Percentiles rank a stretch among this genome's conserved stretches.
Evolutionary conservation across 768 basidiomycete species (phyloP).

Genomic region (Boletellus emodensis): DNA sequence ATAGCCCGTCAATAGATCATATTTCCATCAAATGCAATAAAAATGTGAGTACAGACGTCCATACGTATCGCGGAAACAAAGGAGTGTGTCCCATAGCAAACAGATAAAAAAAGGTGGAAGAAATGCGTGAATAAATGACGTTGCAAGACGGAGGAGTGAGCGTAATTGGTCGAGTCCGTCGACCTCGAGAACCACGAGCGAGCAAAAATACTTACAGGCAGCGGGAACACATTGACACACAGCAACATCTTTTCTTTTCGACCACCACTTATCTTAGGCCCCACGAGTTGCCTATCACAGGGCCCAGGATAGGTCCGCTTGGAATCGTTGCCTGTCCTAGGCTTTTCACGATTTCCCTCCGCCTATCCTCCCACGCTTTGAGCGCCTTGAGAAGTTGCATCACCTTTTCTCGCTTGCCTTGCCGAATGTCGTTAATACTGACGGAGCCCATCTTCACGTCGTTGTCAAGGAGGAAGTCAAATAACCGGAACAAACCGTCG

Average conservation of each 20-base stretch:
- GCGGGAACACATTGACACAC: background rate
- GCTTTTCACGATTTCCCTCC: conserved; percentile 50
- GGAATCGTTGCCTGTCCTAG: conserved; percentile 39
- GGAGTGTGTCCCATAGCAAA: conserved; percentile 4
- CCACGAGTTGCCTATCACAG: conserved; percentile 4
- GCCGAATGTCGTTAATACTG: conserved; percentile 89
- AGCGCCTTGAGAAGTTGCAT: conserved; percentile 73
- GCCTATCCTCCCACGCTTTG: conserved; percentile 78
- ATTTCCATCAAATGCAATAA: conserved; percentile 7
- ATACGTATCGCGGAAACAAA: background rate
- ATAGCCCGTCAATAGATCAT: conserved; percentile 9
- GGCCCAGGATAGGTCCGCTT: conserved; percentile 10
- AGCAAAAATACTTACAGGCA: background rate
- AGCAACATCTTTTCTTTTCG: background rate
- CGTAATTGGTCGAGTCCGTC: conserved; percentile 15
- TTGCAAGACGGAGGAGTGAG: conserved; percentile 15
- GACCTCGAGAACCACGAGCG: conserved; percentile 4
- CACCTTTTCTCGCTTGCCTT: conserved; percentile 79
- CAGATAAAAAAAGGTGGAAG: background rate
- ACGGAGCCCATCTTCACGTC: conserved; percentile 89
- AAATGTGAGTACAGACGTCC: conserved; percentile 11
- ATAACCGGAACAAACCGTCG: conserved; percentile 82
- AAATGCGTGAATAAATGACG: conserved; percentile 9
- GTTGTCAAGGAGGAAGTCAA: conserved; percentile 90
- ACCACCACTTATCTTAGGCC: background rate